Evolutionary conservation across 495 filamentous ascomycete species (phyloP).

Genomic region (Penicillium flavigenum): DNA sequence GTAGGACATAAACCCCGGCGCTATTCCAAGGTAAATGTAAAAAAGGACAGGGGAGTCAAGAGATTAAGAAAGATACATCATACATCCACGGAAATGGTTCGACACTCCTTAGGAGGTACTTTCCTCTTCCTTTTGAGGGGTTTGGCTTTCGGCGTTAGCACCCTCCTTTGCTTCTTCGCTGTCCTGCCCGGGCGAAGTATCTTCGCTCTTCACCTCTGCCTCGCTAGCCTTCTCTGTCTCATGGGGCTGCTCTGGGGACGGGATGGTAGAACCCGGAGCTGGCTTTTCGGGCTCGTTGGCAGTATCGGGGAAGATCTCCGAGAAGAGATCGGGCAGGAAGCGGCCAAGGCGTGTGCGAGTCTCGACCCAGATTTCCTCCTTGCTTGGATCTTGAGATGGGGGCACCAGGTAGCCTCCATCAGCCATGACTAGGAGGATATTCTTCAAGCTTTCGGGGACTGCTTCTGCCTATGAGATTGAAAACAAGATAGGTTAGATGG

Average conservation of each 20-base stretch:
- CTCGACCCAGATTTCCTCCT: slow-evolving; percentile 53
- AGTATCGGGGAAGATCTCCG: slow-evolving; percentile 48
- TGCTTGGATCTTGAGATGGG: slow-evolving; percentile 47
- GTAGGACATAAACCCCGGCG: slow-evolving; percentile 10
- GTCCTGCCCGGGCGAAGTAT: slow-evolving; percentile 7
- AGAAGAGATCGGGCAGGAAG: slow-evolving; percentile 76
- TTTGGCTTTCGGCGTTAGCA: slow-evolving; percentile 3
- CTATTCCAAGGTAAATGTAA: slow-evolving; percentile 26
- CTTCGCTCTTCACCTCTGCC: slow-evolving; percentile 18
- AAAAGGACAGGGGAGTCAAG: slow-evolving; percentile 4
- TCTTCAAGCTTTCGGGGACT: slow-evolving; percentile 93
- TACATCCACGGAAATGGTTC: neutral
- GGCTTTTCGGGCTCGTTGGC: slow-evolving; percentile 29
- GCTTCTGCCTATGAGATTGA: slow-evolving; percentile 71
- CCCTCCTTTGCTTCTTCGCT: slow-evolving; percentile 1
- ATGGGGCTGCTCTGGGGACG: slow-evolving; percentile 21
- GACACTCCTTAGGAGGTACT: slow-evolving; percentile 1
- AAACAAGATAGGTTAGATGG: slow-evolving; percentile 14
- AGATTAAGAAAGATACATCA: neutral
- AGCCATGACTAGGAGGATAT: slow-evolving; percentile 94
- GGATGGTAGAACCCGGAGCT: slow-evolving; percentile 18
- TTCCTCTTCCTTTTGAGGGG: slow-evolving; percentile 12
- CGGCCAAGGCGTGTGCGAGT: slow-evolving; percentile 89
- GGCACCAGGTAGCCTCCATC: slow-evolving; percentile 83
- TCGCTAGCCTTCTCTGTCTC: slow-evolving; percentile 17